Evolutionary conservation across 2,329 filamentous ascomycete genomes (phyloP).

Genomic region (Microascus cirrosus): DNA sequence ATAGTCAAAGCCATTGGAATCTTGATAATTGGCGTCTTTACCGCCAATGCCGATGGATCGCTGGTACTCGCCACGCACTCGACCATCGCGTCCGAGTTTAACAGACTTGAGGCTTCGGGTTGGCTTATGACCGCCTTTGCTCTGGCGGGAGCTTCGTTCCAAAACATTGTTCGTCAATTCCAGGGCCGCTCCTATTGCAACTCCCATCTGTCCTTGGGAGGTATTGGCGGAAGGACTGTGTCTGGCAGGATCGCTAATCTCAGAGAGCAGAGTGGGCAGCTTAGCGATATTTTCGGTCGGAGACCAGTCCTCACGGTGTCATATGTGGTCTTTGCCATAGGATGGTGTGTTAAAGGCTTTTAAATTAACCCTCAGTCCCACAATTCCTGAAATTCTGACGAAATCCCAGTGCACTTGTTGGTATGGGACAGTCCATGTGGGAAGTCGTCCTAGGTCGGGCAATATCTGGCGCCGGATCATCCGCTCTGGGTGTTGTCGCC

Average conservation of each 20-base stretch:
- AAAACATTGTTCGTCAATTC: conserved; percentile 11
- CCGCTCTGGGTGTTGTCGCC: conserved; percentile 38
- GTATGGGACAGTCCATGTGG: conserved; percentile 31
- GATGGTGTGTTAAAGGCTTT: conserved; percentile 10
- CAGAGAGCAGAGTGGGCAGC: conserved; percentile 15
- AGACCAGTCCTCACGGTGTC: conserved; percentile 14
- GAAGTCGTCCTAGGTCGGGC: conserved; percentile 38
- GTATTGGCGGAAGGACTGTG: background rate
- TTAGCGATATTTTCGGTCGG: conserved; percentile 17
- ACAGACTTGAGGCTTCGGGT: conserved; percentile 41
- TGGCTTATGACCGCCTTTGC: conserved; percentile 20
- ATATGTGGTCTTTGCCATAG: conserved; percentile 16
- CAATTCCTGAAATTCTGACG: conserved; percentile 2
- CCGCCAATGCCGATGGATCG: conserved; percentile 52
- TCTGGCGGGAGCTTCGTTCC: conserved; percentile 18
- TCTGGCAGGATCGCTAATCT: background rate
- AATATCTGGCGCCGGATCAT: conserved; percentile 38
- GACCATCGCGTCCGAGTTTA: conserved; percentile 49
- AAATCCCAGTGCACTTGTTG: conserved; percentile 12
- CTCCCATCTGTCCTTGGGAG: too few species aligned
- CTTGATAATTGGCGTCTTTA: conserved; percentile 37
- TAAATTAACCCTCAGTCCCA: background rate
- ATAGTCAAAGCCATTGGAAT: conserved; percentile 11
- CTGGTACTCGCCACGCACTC: conserved; percentile 57
- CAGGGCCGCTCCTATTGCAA: too few species aligned